Percentiles rank a stretch among this genome's conserved stretches.
phyloP scores from a whole-genome alignment of 495 filamentous ascomycete species.

The Alectoria sarmentosa region DNA sequence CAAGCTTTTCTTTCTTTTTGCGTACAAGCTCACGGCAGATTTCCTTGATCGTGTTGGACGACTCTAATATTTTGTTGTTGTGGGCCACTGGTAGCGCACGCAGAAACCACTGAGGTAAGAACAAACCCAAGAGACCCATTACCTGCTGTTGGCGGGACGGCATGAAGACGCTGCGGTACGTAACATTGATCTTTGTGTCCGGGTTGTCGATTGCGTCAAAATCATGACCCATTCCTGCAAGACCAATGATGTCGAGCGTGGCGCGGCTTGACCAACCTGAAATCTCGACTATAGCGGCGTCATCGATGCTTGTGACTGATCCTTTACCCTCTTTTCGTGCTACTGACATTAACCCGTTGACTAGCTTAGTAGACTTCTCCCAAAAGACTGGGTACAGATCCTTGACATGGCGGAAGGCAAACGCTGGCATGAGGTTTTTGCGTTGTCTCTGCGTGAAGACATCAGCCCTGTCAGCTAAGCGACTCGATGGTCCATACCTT shows the following conservation, averaged over 20 bases:
- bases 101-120: conserved; percentile 32
- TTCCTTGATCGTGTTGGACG: conserved; percentile 51
- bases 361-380: conserved; percentile 53
- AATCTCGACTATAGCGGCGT: conserved; percentile 50
- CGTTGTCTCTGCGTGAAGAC: conserved; percentile 47
- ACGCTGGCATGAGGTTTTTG: conserved; percentile 75
- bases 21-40: conserved; percentile 60
- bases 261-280: conserved; percentile 60
- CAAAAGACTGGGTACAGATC: conserved; percentile 82
- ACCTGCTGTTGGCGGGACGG: conserved; percentile 39
- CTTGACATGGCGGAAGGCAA: conserved; percentile 78
- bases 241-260: conserved; percentile 83
- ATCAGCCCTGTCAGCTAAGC: not conserved
- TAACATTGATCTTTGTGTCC: conserved; percentile 55
- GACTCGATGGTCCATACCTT: conserved; percentile 37
- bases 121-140: conserved; percentile 42
- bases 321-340: conserved; percentile 23
- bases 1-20: conserved; percentile 57
- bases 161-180: conserved; percentile 53
- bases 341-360: conserved; percentile 36
- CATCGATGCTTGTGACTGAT: conserved; percentile 10
- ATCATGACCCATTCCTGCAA: conserved; percentile 72
- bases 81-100: conserved; percentile 54
- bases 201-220: conserved; percentile 64
- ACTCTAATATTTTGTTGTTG: conserved; percentile 53